Conservation (phyloP, 2,329 filamentous ascomycete genomes). For the Cladosporium cucumerinum region DNA sequence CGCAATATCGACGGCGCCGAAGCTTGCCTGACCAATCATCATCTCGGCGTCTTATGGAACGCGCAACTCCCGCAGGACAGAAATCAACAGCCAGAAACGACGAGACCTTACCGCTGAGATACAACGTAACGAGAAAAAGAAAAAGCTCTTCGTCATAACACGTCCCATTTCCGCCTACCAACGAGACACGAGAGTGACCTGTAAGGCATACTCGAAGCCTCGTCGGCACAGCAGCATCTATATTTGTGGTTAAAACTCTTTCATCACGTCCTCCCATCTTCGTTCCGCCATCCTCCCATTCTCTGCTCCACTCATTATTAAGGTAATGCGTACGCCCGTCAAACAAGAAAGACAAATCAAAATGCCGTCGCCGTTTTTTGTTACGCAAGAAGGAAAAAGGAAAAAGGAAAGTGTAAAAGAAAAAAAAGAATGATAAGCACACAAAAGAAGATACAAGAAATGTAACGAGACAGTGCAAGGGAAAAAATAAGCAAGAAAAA, state of each 20-base stretch:
- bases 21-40: neutral
- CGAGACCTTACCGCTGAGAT: neutral
- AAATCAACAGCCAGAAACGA: neutral
- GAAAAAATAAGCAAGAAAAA: constrained; percentile 60
- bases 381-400: neutral
- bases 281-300: neutral
- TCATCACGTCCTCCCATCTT: neutral
- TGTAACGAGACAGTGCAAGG: constrained; percentile 55
- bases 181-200: neutral
- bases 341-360: neutral
- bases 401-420: neutral
- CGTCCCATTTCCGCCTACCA: neutral
- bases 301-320: constrained; percentile 5
- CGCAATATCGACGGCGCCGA: too few relatives aligned
- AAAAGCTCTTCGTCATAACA: neutral
- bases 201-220: neutral
- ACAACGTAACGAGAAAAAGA: neutral
- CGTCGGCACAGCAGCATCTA: neutral
- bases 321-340: neutral
- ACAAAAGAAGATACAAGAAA: constrained; percentile 7
- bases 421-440: neutral
- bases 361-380: constrained; percentile 6
- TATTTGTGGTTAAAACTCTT: neutral
- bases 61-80: neutral
- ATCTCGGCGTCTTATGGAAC: neutral